Evolutionary conservation across 768 basidiomycete species (phyloP), one percentile per base, ranked within the genome.

Genomic region (Mycena filopes): DNA sequence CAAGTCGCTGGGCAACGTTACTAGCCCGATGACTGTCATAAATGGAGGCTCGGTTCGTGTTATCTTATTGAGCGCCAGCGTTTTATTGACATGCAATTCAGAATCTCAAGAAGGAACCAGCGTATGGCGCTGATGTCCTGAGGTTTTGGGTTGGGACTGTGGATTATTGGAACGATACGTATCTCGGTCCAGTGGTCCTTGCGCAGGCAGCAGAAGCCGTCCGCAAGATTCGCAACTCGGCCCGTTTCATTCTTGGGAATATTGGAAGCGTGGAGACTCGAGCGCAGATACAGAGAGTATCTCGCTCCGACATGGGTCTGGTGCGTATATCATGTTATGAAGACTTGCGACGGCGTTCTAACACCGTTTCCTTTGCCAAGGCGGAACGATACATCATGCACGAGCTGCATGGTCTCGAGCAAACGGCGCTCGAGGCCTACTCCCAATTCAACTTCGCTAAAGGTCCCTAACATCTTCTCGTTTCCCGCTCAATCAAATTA

Each of bases 1-100:
- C 86, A 99, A 99, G 81, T 95, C 93, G 1, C 76, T 93, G 11
- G 97, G 97, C 0, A 99, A 99, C 72, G 89, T 98, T 26, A 77
- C 96, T 51, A 94, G 90, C 71, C 97, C 97, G 0, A 79, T 93
- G 81, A 87, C 86, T 0, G 82, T 99, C 61, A 87, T 98, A 28
- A 74, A 89, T 61, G 97, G 95, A 23, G 91, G 90, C 21, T 77
- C 85, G 79, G 95, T 96, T 67, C 15, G 84, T 77, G 2, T 25
- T 33, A 29, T 29, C 10, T 31, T 63, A 5, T n/a, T 20, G 48
- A 4, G 11, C 29, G 9, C 26, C 28, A 15, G 26, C 41, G 12
- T 9, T n/a, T 18, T 45, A 15, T 48, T 43, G 40, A 69, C 48
- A 66, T 61, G 10, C 36, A 15, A 15, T 31, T 29, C 69, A 94